Conservation (phyloP, 2,329 filamentous ascomycete genomes). For the Monilinia aucupariae region DNA sequence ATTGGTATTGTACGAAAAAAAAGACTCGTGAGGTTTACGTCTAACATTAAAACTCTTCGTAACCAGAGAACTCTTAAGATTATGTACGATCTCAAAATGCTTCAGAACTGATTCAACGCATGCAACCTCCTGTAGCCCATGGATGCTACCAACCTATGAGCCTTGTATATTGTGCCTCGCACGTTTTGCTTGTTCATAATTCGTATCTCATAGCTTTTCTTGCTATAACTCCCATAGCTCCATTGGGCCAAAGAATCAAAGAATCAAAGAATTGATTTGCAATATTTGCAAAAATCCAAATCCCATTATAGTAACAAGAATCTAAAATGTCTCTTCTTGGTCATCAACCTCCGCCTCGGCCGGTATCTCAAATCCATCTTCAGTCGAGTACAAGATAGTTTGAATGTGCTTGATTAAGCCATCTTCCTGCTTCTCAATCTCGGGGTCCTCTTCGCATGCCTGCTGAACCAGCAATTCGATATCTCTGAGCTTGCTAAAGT, state of each 20-base stretch:
- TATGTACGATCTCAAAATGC: conserved; percentile 16
- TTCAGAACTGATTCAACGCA: conserved; percentile 10
- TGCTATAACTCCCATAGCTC: conserved; percentile 26
- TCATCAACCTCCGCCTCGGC: conserved; percentile 61
- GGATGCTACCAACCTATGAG: conserved; percentile 17
- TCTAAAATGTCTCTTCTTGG: conserved; percentile 74
- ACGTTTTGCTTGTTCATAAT: conserved; percentile 23
- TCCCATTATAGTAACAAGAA: conserved; percentile 22
- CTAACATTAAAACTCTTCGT: conserved; percentile 13
- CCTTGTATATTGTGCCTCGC: conserved; percentile 6
- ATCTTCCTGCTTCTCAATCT: conserved; percentile 90
- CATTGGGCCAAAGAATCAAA: conserved; percentile 26
- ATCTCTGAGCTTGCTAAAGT: conserved; percentile 97
- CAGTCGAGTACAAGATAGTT: conserved; percentile 92
- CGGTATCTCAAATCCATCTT: conserved; percentile 87
- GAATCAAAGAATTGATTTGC: conserved; percentile 21
- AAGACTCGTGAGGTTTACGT: conserved; percentile 3
- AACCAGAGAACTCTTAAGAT: conserved; percentile 9
- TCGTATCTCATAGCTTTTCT: conserved; percentile 21
- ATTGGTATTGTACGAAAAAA: conserved; percentile 9
- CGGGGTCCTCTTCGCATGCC: conserved; percentile 84
- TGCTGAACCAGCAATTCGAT: conserved; percentile 94
- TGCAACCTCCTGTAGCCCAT: conserved; percentile 6
- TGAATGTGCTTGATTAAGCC: conserved; percentile 94
- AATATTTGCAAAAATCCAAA: conserved; percentile 18